Evolutionary conservation across 2,329 filamentous ascomycete genomes (phyloP), one percentile per base, ranked within the genome.

Genomic region (Paecilomyces sp.): DNA sequence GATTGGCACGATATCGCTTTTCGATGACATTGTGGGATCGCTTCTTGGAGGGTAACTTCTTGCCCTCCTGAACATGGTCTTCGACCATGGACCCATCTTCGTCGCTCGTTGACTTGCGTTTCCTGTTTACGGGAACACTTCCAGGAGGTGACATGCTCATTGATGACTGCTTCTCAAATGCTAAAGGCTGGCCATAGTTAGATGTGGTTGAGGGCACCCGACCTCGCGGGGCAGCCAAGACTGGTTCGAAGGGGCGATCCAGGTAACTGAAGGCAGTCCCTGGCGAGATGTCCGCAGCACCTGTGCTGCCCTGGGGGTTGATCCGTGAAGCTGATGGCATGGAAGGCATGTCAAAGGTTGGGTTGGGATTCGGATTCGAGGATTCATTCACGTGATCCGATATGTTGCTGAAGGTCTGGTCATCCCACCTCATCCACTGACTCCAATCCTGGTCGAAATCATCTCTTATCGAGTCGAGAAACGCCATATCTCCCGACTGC

Each of bases 1-100:
- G 82, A 70, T 97, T 97, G 58, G 91, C 96, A 68, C 93, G 88
- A 75, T 97, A 97, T 65, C 93, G 83, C 82, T 97, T 97, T 78
- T 97, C 93, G 63, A 97, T 97, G 83, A 97, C 94, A 75, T 97
- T 97, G 77, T 97, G 93, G 1, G 93, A 92, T 33, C 92, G 95
- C 82, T 97, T 97, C 82, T 96, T 97, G 70, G 80, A 68, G 82
- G 86, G 66, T 80, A 83, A 65, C 82, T 85, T 80, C 12, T 88
- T 76, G 31, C 61, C 41, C 47, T 68, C 67, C 1, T 67, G 64
- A 4, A 62, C 56, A 6, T 85, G 55, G 24, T 86, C 82, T 4
- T 82, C 80, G 13, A 76, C 63, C 1, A 64, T 67, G 4, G 67
- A 68, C 15, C 68, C 65, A 59, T 70, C 68, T 54, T 77, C 74